phyloP scores from a whole-genome alignment of 108 stramenopile species.

The Nitzschia sp. region DNA sequence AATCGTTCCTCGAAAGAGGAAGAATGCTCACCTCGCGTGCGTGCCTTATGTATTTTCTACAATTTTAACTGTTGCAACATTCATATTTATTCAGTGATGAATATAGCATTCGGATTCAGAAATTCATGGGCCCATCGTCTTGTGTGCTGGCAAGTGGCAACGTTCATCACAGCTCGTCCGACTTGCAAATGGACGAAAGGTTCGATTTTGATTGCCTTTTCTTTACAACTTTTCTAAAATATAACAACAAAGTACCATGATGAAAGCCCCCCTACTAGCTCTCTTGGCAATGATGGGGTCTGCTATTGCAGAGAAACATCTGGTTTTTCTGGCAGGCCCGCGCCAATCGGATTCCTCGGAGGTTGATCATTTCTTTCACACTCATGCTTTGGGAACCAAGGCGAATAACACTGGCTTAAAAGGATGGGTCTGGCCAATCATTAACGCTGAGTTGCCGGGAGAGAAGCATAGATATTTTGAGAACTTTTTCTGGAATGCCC shows the following conservation, averaged over 20 bases:
- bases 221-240: too few relatives aligned
- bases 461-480: slow-evolving; percentile 6
- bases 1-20: too few relatives aligned
- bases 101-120: too few relatives aligned
- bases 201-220: too few relatives aligned
- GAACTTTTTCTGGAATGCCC: slow-evolving; percentile 15
- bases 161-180: too few relatives aligned
- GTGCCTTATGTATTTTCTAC: too few relatives aligned
- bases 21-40: too few relatives aligned
- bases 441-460: slow-evolving; percentile 14
- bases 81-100: too few relatives aligned
- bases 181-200: too few relatives aligned
- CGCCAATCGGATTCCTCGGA: slow-evolving; percentile 14
- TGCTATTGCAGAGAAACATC: slow-evolving; percentile 1
- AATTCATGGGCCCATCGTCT: too few relatives aligned
- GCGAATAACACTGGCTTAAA: background rate
- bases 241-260: background rate
- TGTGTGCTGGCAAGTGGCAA: too few relatives aligned
- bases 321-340: slow-evolving; percentile 33
- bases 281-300: background rate
- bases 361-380: slow-evolving; percentile 22
- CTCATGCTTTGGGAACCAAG: background rate
- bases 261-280: background rate
- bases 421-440: slow-evolving; percentile 27
- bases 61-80: too few relatives aligned